Base-by-base conservation (phyloP, 176 grass and related monocot genomes). In the Oryza nivara region DNA sequence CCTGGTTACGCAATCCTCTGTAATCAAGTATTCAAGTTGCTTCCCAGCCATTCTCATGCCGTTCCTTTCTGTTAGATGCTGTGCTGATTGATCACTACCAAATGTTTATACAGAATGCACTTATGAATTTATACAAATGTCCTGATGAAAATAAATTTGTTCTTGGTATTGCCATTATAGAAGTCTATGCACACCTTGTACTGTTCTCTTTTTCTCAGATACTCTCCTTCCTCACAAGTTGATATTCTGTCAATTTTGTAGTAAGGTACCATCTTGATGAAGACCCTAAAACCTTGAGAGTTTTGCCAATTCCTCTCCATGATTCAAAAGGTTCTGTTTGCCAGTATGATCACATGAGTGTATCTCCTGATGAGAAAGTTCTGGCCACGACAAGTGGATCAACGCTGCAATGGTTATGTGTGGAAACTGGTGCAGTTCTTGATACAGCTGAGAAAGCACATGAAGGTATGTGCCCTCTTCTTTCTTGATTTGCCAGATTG, bases 191-290 rank as follows among this genome's bases (percentile, higher is more conserved):
- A 9, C 16, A 28, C 70, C 47, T 28, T 75, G n/a, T 28, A 77
- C 14, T 67, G 22, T 47, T 32, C 4, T 47, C 17, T 6, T 54
- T 43, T 73, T 78, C 23, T 48, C 7, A 64, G 69, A 64, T 51
- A 49, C 17, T 74, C 11, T 74, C 10, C n/a, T 72, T 74, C 66
- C 69, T 81, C 9, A 8, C 12, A 44, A 52, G 80, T 60, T 90
- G 47, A 84, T 82, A 73, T 38, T 60, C 41, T 71, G n/a, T n/a
- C 74, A 9, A 23, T 80, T 82, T 60, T 87, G 70, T 82, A 99
- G 93, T 99, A 72, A 87, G 93, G 38, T 99, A 99, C 80, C 93
- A 99, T 86, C 93, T 99, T 78, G 97, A 96, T 25, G 97, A 96
- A 90, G 97, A 99, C 56, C 97, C 93, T 6, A 99, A 99, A 86